Conservation (phyloP, 2,329 filamentous ascomycete species). For the Microsporum canis region DNA sequence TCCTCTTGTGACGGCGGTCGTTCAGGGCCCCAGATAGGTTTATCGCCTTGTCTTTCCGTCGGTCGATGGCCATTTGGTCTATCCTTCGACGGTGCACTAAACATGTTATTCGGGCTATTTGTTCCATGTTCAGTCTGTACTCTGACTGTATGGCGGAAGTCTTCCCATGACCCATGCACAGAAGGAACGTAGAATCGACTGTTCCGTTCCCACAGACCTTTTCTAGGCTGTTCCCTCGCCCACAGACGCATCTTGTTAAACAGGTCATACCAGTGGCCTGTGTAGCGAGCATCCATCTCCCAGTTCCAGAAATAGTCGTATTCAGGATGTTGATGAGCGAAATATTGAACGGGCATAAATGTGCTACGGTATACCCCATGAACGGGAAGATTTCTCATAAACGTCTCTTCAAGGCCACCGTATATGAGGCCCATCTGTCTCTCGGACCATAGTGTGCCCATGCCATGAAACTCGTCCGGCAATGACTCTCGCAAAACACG, state of each 20-base stretch:
- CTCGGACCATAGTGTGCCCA: slow-evolving; percentile 88
- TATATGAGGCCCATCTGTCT: slow-evolving; percentile 87
- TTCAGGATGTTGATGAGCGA: slow-evolving; percentile 76
- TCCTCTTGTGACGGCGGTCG: slow-evolving; percentile 57
- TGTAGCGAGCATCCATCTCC: slow-evolving; percentile 90
- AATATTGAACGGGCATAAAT: slow-evolving; percentile 91
- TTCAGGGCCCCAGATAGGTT: slow-evolving; percentile 72
- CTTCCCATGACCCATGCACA: slow-evolving; percentile 66
- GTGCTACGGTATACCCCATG: slow-evolving; percentile 89
- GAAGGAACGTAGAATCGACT: slow-evolving; percentile 65
- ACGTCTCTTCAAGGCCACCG: slow-evolving; percentile 72
- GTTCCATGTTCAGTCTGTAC: slow-evolving; percentile 63
- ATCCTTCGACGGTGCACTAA: slow-evolving; percentile 40
- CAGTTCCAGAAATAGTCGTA: slow-evolving; percentile 91
- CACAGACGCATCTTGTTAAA: slow-evolving; percentile 59
- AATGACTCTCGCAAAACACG: slow-evolving; percentile 57
- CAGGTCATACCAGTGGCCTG: slow-evolving; percentile 70
- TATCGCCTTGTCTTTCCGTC: slow-evolving; percentile 36
- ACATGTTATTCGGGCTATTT: slow-evolving; percentile 55
- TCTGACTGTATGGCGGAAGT: slow-evolving; percentile 65
- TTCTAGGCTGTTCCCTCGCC: slow-evolving; percentile 62
- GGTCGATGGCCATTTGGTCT: slow-evolving; percentile 9
- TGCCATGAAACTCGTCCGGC: slow-evolving; percentile 74
- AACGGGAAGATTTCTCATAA: slow-evolving; percentile 59
- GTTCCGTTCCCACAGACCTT: slow-evolving; percentile 72